A percentile compares a stretch with the other conserved stretches of the same genome.
Evolutionary conservation across 371 early-diverging fungal species (phyloP).

Genomic region (Gilbertella persicaria): DNA sequence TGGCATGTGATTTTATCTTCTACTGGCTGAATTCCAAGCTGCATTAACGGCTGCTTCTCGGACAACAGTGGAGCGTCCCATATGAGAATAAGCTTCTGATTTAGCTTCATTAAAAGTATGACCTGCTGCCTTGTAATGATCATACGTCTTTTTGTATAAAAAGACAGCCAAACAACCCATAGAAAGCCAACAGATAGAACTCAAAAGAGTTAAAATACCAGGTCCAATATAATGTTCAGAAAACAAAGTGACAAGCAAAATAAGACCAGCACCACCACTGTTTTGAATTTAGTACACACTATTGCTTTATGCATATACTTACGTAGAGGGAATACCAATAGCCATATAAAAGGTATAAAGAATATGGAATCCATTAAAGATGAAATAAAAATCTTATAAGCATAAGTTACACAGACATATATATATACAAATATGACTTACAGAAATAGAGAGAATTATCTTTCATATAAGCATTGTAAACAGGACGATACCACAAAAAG

Average conservation of each 20-base stretch:
- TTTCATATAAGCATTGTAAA: slow-evolving; percentile 89
- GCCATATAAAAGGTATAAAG: slow-evolving; percentile 83
- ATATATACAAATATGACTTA: slow-evolving; percentile 32
- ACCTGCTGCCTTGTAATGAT: slow-evolving; percentile 76
- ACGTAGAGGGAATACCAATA: slow-evolving; percentile 78
- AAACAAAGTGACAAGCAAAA: slow-evolving; percentile 73
- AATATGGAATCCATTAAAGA: slow-evolving; percentile 87
- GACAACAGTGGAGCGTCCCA: slow-evolving; percentile 54
- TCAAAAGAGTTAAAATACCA: slow-evolving; percentile 69
- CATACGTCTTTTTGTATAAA: slow-evolving; percentile 68
- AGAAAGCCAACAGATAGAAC: slow-evolving; percentile 70
- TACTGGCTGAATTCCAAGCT: slow-evolving; percentile 51
- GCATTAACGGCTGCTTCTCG: slow-evolving; percentile 54
- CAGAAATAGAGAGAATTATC: slow-evolving; percentile 86
- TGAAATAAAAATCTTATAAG: slow-evolving; percentile 69
- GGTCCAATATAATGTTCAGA: slow-evolving; percentile 69
- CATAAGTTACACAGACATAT: neutral
- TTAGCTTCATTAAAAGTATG: slow-evolving; percentile 86
- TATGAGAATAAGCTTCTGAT: slow-evolving; percentile 64
- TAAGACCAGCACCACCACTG: slow-evolving; percentile 83
- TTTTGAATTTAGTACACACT: neutral
- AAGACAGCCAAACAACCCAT: slow-evolving; percentile 59
- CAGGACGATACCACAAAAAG: slow-evolving; percentile 88
- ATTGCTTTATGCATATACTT: slow-evolving; percentile 25
- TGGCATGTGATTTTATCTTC: slow-evolving; percentile 17